Evolutionary conservation across 2,329 filamentous ascomycete genomes (phyloP).

Genomic region (Fusarium chuoi): DNA sequence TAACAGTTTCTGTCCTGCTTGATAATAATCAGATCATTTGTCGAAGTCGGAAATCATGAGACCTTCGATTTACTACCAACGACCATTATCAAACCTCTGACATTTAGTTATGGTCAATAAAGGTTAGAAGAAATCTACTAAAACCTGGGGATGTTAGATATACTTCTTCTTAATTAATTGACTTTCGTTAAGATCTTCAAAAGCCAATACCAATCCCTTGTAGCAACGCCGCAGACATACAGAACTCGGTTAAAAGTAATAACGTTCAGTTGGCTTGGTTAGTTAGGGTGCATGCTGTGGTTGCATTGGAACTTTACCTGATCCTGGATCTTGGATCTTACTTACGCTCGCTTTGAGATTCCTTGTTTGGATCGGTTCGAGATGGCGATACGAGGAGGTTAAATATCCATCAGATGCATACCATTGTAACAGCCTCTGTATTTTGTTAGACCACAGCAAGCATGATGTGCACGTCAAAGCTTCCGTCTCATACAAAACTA

Average conservation of each 20-base stretch:
- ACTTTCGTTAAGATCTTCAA: neutral
- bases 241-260: slow-evolving; percentile 10
- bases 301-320: slow-evolving; percentile 13
- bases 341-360: slow-evolving; percentile 4
- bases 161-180: neutral
- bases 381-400: neutral
- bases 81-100: no score
- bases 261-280: neutral
- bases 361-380: neutral
- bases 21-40: neutral
- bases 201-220: neutral
- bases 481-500: neutral
- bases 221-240: slow-evolving; percentile 2
- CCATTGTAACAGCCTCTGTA: neutral
- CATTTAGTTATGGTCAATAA: neutral
- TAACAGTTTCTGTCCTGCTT: neutral
- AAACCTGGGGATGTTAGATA: neutral
- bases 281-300: slow-evolving; percentile 3
- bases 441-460: neutral
- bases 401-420: neutral
- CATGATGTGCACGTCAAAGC: neutral
- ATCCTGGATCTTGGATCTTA: neutral
- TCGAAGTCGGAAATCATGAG: neutral
- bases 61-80: neutral
- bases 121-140: neutral